Base-by-base conservation (phyloP, 495 filamentous ascomycete species). In the Amphirosellinia nigrospora region DNA sequence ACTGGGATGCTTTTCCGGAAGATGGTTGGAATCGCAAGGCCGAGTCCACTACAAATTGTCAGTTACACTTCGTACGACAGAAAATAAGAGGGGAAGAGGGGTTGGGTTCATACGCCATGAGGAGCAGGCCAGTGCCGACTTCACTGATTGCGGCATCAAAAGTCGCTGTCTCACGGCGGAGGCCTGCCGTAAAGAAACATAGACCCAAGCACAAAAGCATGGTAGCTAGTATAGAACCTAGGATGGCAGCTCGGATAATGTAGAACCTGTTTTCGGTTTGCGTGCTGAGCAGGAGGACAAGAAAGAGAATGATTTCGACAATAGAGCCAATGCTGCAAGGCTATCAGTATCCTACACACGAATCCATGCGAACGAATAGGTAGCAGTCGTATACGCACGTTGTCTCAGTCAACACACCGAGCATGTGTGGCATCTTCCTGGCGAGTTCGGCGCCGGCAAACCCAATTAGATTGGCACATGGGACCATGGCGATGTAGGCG, bases 361-460 rank as follows among this genome's bases (percentile, higher is more conserved):
- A 53, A 30, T n/a, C 36, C 1, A 30, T 13, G 16, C 8, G 21
- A 39, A 39, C 2, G 23, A 36, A 56, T 39, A n/a, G 63, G 60
- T 39, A n/a, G 63, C n/a, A 38, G 36, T 32, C 28, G 32, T 45
- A 30, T 13, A 74, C 79, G 72, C 55, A 80, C 26, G 91, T 91
- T 0, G 89, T 94, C 77, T 97, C 93, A 11, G 92, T 71, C 59
- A 97, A 79, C 21, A 97, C 86, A 66, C 93, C 93, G 34, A 91
- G 71, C 26, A 95, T 92, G 74, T 91, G 91, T 21, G 91, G 90
- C 36, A 96, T 75, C 78, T 96, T 96, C 70, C 91, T 85, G 1
- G 92, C 90, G 69, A 97, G 79, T 76, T 96, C 92, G 72, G 92
- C 89, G 7, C 92, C 92, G 7, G 92, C 91, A 75, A 97, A 97